Base-by-base conservation (phyloP, 495 filamentous ascomycete genomes). In the Cercophora newfieldiana region DNA sequence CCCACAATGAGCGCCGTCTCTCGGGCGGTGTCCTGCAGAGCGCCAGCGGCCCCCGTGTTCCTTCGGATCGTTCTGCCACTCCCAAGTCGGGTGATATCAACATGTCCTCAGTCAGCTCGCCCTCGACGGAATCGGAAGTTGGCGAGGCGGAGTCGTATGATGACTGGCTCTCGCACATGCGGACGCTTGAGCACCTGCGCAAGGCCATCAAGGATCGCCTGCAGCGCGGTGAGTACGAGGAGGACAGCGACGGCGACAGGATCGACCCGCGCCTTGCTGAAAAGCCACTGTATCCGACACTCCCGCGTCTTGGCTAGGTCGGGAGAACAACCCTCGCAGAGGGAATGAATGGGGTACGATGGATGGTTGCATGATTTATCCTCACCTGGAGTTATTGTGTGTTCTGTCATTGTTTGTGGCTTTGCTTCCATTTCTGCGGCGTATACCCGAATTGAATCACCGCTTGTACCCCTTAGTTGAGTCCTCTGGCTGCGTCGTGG, bases 1-100 rank as follows among this genome's bases (percentile, higher is more conserved):
- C 94, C 67, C 81, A 87, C 58, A 89, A 93, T 61, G 88, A 90
- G 64, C 90, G 92, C 56, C 91, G 93, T 47, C 88, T 93, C 31
- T 94, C 90, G 24, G 93, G 93, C 59, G 92, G 93, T 51, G 88
- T 92, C 71, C 83, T 98, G 55, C 93, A 97, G 78, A 89, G 89
- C 69, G 86, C 88, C 25, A 85, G 80, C 65, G 24, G 81, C 78
- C 51, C 83, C 51, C 74, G 69, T 33, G 69, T 70, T 60, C 72
- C 79, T 14, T 87, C 88, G 81, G 89, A 78, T 22, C 71, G 71
- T 3, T 70, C 79, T 5, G 68, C 88, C 37, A 82, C 83, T 1
- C 83, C 85, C n/a, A 85, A 56, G 83, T 87, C 69, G 60, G 72
- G 69, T 28, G 78, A 79, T 61, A 61, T 76, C 33, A 63, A 60